Evolutionary conservation across 192 early-diverging fungal genomes (phyloP).

Genomic region (Lobulomyces angularis): DNA sequence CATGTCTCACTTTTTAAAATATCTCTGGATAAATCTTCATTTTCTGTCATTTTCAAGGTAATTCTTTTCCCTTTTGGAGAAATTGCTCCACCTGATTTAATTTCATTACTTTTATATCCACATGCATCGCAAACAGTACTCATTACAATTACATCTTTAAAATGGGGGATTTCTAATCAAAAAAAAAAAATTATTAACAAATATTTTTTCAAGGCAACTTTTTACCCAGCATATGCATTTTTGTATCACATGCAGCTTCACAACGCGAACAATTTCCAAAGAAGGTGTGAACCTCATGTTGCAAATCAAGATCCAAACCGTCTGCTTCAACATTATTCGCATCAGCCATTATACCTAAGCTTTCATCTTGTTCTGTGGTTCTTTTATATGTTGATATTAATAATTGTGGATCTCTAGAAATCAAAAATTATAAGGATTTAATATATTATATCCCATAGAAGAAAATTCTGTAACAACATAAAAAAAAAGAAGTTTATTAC

Average conservation of each 20-base stretch:
- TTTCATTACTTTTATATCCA: constrained; percentile 92
- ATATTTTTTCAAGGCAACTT: not conserved
- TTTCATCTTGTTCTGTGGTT: constrained; percentile 65
- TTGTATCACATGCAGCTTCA: constrained; percentile 63
- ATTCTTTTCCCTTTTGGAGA: constrained; percentile 65
- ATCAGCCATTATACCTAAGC: constrained; percentile 52
- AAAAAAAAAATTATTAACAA: not conserved
- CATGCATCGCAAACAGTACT: constrained; percentile 79
- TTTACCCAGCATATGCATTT: constrained; percentile 66
- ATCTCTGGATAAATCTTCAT: constrained; percentile 81
- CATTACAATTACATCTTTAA: constrained; percentile 94
- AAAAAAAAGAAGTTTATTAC: too few species aligned
- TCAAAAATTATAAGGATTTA: constrained; percentile 1
- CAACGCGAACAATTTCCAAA: constrained; percentile 76
- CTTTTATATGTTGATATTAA: constrained; percentile 51
- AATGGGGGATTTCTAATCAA: constrained; percentile 70
- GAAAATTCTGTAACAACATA: too few species aligned
- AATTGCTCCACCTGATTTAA: constrained; percentile 86
- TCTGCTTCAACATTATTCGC: constrained; percentile 34
- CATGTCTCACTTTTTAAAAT: constrained; percentile 92
- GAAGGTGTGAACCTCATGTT: constrained; percentile 62
- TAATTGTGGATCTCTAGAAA: constrained; percentile 74
- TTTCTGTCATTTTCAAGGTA: constrained; percentile 66
- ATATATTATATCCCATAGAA: too few species aligned
- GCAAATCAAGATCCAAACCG: constrained; percentile 34